Evolutionary conservation across 257 asterid species (phyloP), one percentile per base, ranked within the genome.

Genomic region (Solanum phureja): DNA sequence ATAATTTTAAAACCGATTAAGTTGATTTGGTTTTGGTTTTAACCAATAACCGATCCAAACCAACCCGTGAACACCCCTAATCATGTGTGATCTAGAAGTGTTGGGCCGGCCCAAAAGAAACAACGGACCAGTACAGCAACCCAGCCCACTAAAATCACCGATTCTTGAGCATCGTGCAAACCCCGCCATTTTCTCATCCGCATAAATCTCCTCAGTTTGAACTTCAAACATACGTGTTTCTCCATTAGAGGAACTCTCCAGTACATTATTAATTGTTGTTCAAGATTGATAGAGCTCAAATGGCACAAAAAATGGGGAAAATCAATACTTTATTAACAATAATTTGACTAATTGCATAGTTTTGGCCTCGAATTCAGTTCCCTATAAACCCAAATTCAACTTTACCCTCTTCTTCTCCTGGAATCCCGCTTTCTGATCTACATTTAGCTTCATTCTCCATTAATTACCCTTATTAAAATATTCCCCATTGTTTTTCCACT

Each of bases 401-500:
- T 74, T 74, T 64, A 62, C 76, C 18, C 52, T 12, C 52, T 73
- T 31, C 73, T 44, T 35, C 88, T 27, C 89, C 93, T 75, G 85
- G 92, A 88, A 87, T 88, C 89, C 56, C 91, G 93, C 91, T 86
- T 75, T 68, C 46, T 71, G 85, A 89, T 37, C 77, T 19, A 40
- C 31, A 24, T 38, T 73, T 77, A 33, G 9, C 85, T n/a, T 75
- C n/a, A n/a, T 40, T 44, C 31, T 10, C 72, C 82, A 56, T 81
- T 74, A 56, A 87, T 44, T 79, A 18, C 23, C 18, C 44, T 31
- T 29, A 82, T 49, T 82, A 82, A 82, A 82, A 82, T 82, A 82
- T 52, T 13, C 37, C 72, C 40, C 68, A 3, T 60, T 60, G 68
- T 21, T n/a, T 58, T 58, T 34, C 66, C 84, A 58, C 27, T 40